Percentiles rank a stretch among this genome's conserved stretches.
phyloP scores from a whole-genome alignment of 2,329 filamentous ascomycete genomes.

The Moelleriella libera region DNA sequence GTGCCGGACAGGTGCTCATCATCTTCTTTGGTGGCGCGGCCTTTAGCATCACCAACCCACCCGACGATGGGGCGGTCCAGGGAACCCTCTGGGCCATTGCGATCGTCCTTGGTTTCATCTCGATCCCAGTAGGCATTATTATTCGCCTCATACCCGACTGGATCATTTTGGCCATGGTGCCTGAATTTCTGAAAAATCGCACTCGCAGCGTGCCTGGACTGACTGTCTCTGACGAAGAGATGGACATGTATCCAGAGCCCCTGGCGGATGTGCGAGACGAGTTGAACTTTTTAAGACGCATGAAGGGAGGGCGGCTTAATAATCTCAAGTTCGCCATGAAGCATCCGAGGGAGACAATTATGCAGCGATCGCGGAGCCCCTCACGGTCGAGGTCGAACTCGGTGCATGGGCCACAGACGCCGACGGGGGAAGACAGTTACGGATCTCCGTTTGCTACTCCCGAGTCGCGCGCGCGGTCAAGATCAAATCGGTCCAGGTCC shows the following conservation, averaged over 20 bases:
- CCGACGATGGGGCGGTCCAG: conserved; percentile 35
- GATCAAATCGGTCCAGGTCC: conserved; percentile 50
- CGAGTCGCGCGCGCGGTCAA: conserved; percentile 49
- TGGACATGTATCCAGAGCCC: conserved; percentile 55
- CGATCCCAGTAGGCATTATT: conserved; percentile 67
- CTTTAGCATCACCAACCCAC: conserved; percentile 50
- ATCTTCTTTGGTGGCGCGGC: conserved; percentile 73
- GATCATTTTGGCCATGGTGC: conserved; percentile 38
- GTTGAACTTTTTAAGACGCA: conserved; percentile 63
- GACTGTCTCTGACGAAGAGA: conserved; percentile 53
- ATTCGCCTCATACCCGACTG: conserved; percentile 75
- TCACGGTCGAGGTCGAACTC: conserved; percentile 53
- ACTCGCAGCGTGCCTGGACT: conserved; percentile 34
- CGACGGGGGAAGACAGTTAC: conserved; percentile 41
- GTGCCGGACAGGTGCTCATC: conserved; percentile 79
- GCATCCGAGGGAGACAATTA: conserved; percentile 58
- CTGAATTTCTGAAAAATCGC: conserved; percentile 36
- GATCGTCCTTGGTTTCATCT: conserved; percentile 69
- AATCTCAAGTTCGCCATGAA: conserved; percentile 66
- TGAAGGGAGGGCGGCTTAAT: conserved; percentile 73
- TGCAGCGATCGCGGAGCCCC: conserved; percentile 46
- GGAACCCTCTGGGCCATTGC: conserved; percentile 70
- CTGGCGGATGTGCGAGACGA: conserved; percentile 67
- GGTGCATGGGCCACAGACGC: conserved; percentile 45
- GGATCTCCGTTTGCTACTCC: conserved; percentile 36